These are phyloP conservation scores for Lactifluus piperatus DNA, from an alignment of 768 basidiomycete genomes.

Conservation along the genomic window DNA sequence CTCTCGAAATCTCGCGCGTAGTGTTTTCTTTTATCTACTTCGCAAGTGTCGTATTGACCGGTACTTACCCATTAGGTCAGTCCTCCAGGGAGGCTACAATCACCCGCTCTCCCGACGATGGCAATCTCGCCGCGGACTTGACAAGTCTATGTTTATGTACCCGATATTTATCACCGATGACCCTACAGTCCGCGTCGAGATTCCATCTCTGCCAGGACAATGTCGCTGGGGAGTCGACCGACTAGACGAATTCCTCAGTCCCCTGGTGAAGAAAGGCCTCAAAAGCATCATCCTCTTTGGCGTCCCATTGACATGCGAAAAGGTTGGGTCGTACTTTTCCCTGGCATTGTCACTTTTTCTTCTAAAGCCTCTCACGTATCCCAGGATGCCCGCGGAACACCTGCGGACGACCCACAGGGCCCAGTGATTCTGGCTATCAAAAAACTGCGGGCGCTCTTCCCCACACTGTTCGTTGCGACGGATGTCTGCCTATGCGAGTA, in stretches of 20 bases:
- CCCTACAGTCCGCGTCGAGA: constrained; percentile 71
- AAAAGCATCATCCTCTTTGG: constrained; percentile 92
- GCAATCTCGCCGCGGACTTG: constrained; percentile 73
- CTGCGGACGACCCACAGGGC: constrained; percentile 82
- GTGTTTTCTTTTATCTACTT: neutral
- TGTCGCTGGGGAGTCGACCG: constrained; percentile 92
- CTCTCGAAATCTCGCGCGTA: constrained; percentile 19
- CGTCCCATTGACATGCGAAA: constrained; percentile 71
- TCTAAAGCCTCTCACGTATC: neutral
- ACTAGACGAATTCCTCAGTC: constrained; percentile 78
- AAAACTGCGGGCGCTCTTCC: constrained; percentile 68
- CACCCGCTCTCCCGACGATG: constrained; percentile 84
- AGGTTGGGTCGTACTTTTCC: constrained; percentile 37
- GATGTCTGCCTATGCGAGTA: constrained; percentile 99
- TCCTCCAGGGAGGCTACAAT: constrained; percentile 89
- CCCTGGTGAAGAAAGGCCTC: constrained; percentile 84
- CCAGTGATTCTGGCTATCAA: constrained; percentile 93
- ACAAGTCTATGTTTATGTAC: constrained; percentile 96
- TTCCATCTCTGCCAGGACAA: constrained; percentile 76
- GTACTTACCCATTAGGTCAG: constrained; percentile 42
- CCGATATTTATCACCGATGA: constrained; percentile 98
- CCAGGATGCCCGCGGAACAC: constrained; percentile 75
- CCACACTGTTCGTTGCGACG: constrained; percentile 78
- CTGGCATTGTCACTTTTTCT: neutral
- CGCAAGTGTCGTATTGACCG: neutral